Evolutionary conservation across 176 grass and related monocot species (phyloP).

Genomic region (Oryza brachyantha): DNA sequence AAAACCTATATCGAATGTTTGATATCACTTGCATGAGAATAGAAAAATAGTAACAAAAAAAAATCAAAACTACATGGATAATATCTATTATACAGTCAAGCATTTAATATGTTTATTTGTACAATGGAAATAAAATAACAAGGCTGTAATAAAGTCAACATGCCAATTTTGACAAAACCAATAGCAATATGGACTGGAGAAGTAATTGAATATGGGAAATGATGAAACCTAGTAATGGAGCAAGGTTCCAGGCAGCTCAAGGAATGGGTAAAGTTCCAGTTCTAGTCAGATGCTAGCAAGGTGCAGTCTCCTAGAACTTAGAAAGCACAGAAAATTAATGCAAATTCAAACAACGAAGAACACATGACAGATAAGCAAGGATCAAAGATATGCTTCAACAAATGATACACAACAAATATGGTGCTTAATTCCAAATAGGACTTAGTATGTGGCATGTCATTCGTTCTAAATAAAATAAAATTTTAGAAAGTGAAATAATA

Average conservation of each 20-base stretch:
- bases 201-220: not conserved
- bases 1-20: constrained; percentile 56
- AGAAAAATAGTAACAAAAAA: not conserved
- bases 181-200: not conserved
- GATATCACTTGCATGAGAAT: constrained; percentile 18
- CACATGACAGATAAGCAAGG: not conserved
- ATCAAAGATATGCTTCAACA: not conserved
- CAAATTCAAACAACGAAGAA: constrained; percentile 8
- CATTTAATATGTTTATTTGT: not conserved
- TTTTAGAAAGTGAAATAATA: not conserved
- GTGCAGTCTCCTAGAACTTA: not conserved
- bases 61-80: not conserved
- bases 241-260: too few relatives aligned
- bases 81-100: not conserved
- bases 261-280: too few relatives aligned
- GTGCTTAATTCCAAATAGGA: constrained; percentile 3
- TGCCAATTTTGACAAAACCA: not conserved
- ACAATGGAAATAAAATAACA: not conserved
- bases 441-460: not conserved
- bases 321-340: not conserved
- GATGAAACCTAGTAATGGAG: too few relatives aligned
- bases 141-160: not conserved
- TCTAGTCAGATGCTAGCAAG: not conserved
- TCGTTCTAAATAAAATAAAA: not conserved
- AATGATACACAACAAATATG: not conserved